Evolutionary conservation across 2,329 filamentous ascomycete genomes (phyloP), one percentile per base, ranked within the genome.

Genomic region (Colletotrichum sp.): DNA sequence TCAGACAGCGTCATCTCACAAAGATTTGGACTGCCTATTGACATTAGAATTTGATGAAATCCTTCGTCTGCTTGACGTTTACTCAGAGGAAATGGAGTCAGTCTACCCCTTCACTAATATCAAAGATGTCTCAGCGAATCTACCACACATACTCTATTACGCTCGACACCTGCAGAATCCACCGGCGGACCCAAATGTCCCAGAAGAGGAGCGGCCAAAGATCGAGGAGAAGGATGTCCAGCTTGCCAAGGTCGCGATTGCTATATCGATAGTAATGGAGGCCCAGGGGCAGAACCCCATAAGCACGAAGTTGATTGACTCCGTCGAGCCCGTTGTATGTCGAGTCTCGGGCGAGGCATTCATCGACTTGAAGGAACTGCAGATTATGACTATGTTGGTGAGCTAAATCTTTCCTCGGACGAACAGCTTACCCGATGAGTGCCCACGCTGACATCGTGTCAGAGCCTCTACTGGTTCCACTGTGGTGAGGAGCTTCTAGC

Each of bases 401-500:
- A 60, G 79, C 72, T 1, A 4, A 4, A 13, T 13, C 12, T 6
- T 21, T 16, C 9, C 18, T n/a, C 44, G 4, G 9, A 16, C 24
- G 2, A 59, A 52, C 3, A 9, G 2, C 13, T 4, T 12, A 10
- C 12, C 8, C 3, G 16, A 1, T 6, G 3, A 6, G 28, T 15
- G 26, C 18, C n/a, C 4, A 8, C 24, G 21, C 68, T 77, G 21
- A 67, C 60, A 4, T 21, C n/a, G 2, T 10, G 3, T 1, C 21
- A 85, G 84, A 85, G 84, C 73, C 85, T 85, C 3, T 87, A 86
- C 75, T 84, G 86, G 77, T 87, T 87, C 44, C 84, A 89, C 74
- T 84, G 84, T 13, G 89, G 89, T 65, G 87, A 90, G 32, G 89
- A 90, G 69, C 82, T 89, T 2, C 83, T 89, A 1, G 85, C 88